Evolutionary conservation across 352 stramenopile genomes (phyloP).

Genomic region (Phytophthora citrophthora): DNA sequence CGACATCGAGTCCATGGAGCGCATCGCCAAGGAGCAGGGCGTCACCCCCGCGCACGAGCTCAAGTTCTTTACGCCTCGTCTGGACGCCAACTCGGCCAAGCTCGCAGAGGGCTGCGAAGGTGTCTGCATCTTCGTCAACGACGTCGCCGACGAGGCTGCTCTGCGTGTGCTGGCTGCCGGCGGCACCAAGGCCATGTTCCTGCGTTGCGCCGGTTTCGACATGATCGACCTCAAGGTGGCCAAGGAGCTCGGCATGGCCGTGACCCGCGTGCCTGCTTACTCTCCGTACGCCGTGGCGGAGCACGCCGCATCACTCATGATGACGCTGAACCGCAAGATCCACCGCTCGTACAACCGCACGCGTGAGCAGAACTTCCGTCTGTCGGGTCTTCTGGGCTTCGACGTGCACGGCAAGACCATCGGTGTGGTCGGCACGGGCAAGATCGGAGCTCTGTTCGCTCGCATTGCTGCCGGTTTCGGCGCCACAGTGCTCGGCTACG

Average conservation of each 20-base stretch:
- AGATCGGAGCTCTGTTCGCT: conserved; percentile 50
- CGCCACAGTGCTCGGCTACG: conserved; percentile 68
- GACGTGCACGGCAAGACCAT: conserved; percentile 79
- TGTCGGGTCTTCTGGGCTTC: conserved; percentile 63
- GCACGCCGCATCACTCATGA: conserved; percentile 74
- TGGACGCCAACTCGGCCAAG: conserved; percentile 53
- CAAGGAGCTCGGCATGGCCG: conserved; percentile 62
- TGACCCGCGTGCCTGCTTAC: conserved; percentile 78
- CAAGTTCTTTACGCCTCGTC: conserved; percentile 57
- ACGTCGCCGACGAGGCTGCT: conserved; percentile 63
- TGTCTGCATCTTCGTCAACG: conserved; percentile 88
- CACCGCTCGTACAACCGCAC: conserved; percentile 77
- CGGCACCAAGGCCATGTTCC: conserved; percentile 66
- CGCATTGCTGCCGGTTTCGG: conserved; percentile 43
- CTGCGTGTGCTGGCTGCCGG: conserved; percentile 56
- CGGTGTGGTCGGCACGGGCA: conserved; percentile 62
- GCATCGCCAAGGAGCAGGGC: conserved; percentile 45
- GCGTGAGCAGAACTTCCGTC: conserved; percentile 76
- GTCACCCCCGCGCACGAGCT: conserved; percentile 54
- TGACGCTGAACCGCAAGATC: conserved; percentile 84
- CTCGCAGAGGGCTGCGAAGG: conserved; percentile 62
- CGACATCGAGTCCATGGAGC: conserved; percentile 67
- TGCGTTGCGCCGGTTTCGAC: conserved; percentile 84
- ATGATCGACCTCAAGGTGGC: conserved; percentile 74
- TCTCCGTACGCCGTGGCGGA: conserved; percentile 82